Conservation (phyloP, 2,329 filamentous ascomycete genomes). For the Diplodia seriata region DNA sequence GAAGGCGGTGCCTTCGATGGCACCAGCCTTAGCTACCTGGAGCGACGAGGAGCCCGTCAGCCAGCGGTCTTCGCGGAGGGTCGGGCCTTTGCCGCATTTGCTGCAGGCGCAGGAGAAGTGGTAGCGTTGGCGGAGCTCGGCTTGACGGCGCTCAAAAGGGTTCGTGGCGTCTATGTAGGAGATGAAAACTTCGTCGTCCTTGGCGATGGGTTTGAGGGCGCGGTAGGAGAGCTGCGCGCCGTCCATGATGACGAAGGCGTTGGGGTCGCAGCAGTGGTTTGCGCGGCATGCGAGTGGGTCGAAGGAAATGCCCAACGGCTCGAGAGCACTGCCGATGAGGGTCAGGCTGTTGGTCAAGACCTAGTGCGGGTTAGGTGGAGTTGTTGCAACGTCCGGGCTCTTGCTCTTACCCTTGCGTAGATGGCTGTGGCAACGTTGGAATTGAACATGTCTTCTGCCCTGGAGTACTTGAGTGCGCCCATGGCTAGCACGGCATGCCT, state of each 20-base stretch:
- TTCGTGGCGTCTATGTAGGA: conserved; percentile 67
- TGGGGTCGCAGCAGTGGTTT: conserved; percentile 70
- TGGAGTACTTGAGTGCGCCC: conserved; percentile 62
- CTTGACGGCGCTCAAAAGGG: conserved; percentile 58
- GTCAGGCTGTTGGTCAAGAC: conserved; percentile 66
- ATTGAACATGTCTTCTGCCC: conserved; percentile 49
- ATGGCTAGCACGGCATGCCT: conserved; percentile 61
- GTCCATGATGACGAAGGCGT: conserved; percentile 65
- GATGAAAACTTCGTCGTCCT: conserved; percentile 65
- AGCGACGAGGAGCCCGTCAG: neutral
- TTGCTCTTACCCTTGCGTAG: conserved; percentile 52
- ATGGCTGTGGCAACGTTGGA: conserved; percentile 41
- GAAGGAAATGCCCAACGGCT: conserved; percentile 65
- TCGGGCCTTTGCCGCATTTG: conserved; percentile 54
- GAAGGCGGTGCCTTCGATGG: conserved; percentile 36
- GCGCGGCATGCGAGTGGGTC: conserved; percentile 62
- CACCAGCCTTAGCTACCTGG: conserved; percentile 8
- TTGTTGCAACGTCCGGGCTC: neutral
- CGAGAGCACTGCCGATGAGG: conserved; percentile 61
- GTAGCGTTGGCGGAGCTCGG: conserved; percentile 61
- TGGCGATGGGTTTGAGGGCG: conserved; percentile 59
- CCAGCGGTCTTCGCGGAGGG: conserved; percentile 52
- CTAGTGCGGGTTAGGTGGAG: conserved; percentile 42
- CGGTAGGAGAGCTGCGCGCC: conserved; percentile 59
- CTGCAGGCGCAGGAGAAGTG: conserved; percentile 65